A percentile compares a stretch with the other conserved stretches of the same genome.
Evolutionary conservation across 768 basidiomycete genomes (phyloP).

Genomic region (Leccinum uliginosum): DNA sequence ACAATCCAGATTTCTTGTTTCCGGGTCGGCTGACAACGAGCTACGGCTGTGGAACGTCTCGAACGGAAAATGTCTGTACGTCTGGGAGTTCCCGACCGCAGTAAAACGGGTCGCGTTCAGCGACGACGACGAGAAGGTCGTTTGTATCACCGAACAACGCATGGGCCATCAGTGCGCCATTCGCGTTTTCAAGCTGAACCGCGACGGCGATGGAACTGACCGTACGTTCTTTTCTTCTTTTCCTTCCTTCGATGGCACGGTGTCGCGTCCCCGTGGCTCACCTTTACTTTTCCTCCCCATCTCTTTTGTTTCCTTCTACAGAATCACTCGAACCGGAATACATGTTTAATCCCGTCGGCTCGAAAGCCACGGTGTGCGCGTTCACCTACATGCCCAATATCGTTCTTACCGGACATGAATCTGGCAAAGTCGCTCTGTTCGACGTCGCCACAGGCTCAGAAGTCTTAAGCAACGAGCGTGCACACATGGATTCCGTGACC

Average conservation of each 20-base stretch:
- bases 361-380: slow-evolving; percentile 95
- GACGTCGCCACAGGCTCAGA: slow-evolving; percentile 87
- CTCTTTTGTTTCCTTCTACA: slow-evolving; percentile 27
- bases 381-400: slow-evolving; percentile 75
- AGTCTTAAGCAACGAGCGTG: slow-evolving; percentile 75
- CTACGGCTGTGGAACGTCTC: slow-evolving; percentile 87
- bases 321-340: slow-evolving; percentile 71
- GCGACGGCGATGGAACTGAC: slow-evolving; percentile 72
- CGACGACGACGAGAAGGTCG: slow-evolving; percentile 75
- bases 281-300: background rate
- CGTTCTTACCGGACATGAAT: slow-evolving; percentile 94
- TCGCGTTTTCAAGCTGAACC: slow-evolving; percentile 83
- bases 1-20: slow-evolving; percentile 79
- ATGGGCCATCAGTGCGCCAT: slow-evolving; percentile 92
- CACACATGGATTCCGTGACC: slow-evolving; percentile 82
- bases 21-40: slow-evolving; percentile 92
- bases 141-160: slow-evolving; percentile 96
- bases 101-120: slow-evolving; percentile 94
- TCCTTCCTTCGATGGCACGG: background rate
- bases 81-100: slow-evolving; percentile 98
- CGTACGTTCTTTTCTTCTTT: slow-evolving; percentile 49
- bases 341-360: slow-evolving; percentile 85
- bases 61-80: slow-evolving; percentile 87
- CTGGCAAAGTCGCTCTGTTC: slow-evolving; percentile 90
- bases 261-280: background rate